Evolutionary conservation across 2,329 filamentous ascomycete species (phyloP).

Genomic region (Passalora sequoiae): DNA sequence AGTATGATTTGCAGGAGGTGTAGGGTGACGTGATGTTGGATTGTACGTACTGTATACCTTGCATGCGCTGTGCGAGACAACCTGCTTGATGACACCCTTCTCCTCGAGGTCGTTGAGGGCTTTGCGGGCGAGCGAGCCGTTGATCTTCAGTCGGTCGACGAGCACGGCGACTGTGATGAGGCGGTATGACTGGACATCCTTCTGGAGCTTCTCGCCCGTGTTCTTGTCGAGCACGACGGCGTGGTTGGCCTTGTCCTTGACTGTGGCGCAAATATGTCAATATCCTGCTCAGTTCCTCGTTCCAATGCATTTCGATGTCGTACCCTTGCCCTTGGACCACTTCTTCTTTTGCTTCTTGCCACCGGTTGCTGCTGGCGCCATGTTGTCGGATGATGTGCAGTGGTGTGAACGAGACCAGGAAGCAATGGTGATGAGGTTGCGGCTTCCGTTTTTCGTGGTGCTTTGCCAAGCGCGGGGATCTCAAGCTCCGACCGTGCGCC

Average conservation of each 20-base stretch:
- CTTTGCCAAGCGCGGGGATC: background rate
- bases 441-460: slow-evolving; percentile 1
- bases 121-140: slow-evolving; percentile 89
- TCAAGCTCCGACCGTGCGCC: no score
- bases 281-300: slow-evolving; percentile 1
- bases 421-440: slow-evolving; percentile 2
- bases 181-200: slow-evolving; percentile 99
- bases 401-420: slow-evolving; percentile 8
- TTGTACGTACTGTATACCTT: slow-evolving; percentile 84
- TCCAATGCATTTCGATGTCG: slow-evolving; percentile 8
- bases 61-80: slow-evolving; percentile 94
- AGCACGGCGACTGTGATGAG: slow-evolving; percentile 98
- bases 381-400: slow-evolving; percentile 17
- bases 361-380: slow-evolving; percentile 50
- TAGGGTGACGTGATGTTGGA: no score
- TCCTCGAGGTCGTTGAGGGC: slow-evolving; percentile 91
- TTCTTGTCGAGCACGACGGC: slow-evolving; percentile 97
- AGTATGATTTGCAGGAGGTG: slow-evolving; percentile 8
- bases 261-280: slow-evolving; percentile 49
- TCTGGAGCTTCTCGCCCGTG: slow-evolving; percentile 97
- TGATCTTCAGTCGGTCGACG: slow-evolving; percentile 99
- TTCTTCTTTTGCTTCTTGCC: slow-evolving; percentile 81
- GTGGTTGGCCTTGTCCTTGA: slow-evolving; percentile 99
- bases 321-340: slow-evolving; percentile 57
- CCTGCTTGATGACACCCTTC: slow-evolving; percentile 97